These are phyloP conservation scores for Phaeoacremonium minimum DNA, from an alignment of 2,329 filamentous ascomycete species.

Conservation along the genomic window DNA sequence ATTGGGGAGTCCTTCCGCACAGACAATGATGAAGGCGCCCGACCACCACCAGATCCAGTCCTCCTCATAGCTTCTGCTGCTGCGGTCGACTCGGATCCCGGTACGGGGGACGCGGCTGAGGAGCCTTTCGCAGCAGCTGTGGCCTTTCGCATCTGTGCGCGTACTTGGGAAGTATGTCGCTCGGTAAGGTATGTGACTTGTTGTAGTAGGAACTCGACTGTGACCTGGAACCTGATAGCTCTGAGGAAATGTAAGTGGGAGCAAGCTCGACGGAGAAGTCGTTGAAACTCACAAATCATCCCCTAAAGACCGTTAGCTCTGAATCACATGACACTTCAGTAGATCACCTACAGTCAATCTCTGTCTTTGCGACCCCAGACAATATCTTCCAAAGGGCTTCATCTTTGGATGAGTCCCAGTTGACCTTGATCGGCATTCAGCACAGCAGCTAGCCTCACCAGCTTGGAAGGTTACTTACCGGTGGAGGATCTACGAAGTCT, in stretches of 20 bases:
- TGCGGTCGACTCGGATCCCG: slow-evolving; percentile 39
- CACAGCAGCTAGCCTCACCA: neutral
- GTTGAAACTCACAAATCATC: slow-evolving; percentile 61
- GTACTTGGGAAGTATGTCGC: slow-evolving; percentile 81
- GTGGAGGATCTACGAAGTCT: slow-evolving; percentile 85
- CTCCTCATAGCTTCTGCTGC: slow-evolving; percentile 44
- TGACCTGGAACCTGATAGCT: slow-evolving; percentile 75
- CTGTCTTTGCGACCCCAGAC: slow-evolving; percentile 73
- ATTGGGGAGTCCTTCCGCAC: slow-evolving; percentile 54
- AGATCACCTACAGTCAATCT: slow-evolving; percentile 72
- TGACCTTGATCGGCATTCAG: slow-evolving; percentile 50
- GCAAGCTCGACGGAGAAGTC: slow-evolving; percentile 1
- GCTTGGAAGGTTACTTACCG: slow-evolving; percentile 46
- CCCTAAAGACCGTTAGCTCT: too few species aligned
- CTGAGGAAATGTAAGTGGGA: slow-evolving; percentile 33
- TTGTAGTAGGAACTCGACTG: slow-evolving; percentile 82
- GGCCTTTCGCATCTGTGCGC: slow-evolving; percentile 80
- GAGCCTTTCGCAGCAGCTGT: slow-evolving; percentile 51
- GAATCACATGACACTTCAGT: slow-evolving; percentile 2
- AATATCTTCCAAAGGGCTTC: slow-evolving; percentile 86
- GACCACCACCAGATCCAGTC: slow-evolving; percentile 40
- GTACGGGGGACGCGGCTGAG: slow-evolving; percentile 51
- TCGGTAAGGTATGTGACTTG: slow-evolving; percentile 94
- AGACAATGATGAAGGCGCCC: slow-evolving; percentile 50
- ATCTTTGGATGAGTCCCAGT: slow-evolving; percentile 87